phyloP scores from a whole-genome alignment of 2,329 filamentous ascomycete genomes.

The Fusarium pseudonygamai region DNA sequence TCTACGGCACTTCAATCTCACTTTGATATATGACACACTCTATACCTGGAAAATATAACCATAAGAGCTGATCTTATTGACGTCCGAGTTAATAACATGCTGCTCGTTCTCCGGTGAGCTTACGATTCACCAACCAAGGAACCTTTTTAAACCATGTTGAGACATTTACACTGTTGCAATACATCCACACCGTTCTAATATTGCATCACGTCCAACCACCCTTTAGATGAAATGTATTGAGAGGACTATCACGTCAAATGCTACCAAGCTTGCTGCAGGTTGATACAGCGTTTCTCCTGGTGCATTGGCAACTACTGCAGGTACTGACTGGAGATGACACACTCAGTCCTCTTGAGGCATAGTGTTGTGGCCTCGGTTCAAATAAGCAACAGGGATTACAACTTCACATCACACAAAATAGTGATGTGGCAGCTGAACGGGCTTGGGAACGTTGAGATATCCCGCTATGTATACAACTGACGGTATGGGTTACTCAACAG shows the following conservation, averaged over 20 bases:
- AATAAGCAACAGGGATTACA: not conserved
- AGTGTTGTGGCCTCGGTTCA: slow-evolving; percentile 2
- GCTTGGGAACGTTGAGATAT: not conserved
- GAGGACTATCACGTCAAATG: not conserved
- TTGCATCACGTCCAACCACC: not conserved
- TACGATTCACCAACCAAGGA: not conserved
- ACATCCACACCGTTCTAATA: not conserved
- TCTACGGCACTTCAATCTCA: not conserved
- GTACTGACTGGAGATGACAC: slow-evolving; percentile 14
- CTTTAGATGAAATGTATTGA: not conserved
- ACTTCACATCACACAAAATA: not conserved
- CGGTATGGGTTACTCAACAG: not conserved
- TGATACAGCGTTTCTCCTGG: slow-evolving; percentile 1
- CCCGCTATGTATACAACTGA: not conserved
- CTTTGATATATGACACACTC: not conserved
- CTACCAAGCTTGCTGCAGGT: slow-evolving; percentile 5
- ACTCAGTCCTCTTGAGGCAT: slow-evolving; percentile 13
- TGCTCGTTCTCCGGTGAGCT: not conserved
- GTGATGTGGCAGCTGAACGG: not conserved
- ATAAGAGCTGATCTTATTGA: not conserved
- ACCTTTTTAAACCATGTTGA: not conserved
- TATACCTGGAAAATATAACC: not conserved
- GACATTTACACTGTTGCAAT: not conserved
- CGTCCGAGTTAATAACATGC: not conserved
- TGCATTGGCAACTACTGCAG: slow-evolving; percentile 27